Conservation (phyloP, 2,329 filamentous ascomycete species). For the Paecilomyces formosus region DNA sequence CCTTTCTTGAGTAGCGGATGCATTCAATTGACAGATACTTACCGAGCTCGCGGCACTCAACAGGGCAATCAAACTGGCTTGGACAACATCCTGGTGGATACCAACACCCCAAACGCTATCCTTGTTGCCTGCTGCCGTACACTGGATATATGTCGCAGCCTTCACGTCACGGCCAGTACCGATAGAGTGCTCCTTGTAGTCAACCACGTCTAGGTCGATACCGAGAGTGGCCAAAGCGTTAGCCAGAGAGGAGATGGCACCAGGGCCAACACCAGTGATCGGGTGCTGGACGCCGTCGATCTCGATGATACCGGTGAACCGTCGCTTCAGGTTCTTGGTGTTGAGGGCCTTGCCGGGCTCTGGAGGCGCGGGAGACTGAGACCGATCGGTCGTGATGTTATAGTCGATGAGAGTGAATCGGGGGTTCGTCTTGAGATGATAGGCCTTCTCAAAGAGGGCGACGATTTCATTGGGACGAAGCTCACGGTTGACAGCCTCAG, state of each 20-base stretch:
- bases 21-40: conserved; percentile 34
- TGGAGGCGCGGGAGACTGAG: conserved; percentile 62
- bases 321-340: conserved; percentile 68
- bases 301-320: conserved; percentile 77
- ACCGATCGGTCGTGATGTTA: conserved; percentile 78
- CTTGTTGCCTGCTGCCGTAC: conserved; percentile 58
- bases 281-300: conserved; percentile 74
- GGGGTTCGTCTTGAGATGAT: conserved; percentile 75
- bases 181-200: conserved; percentile 96
- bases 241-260: conserved; percentile 81
- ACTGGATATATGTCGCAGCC: conserved; percentile 94
- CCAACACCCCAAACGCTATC: conserved; percentile 78
- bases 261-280: conserved; percentile 75
- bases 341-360: conserved; percentile 64
- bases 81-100: conserved; percentile 86
- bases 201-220: conserved; percentile 80
- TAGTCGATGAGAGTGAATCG: conserved; percentile 87
- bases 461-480: conserved; percentile 78
- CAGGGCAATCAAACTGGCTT: conserved; percentile 79
- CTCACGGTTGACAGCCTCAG: conserved; percentile 76
- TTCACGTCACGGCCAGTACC: conserved; percentile 74
- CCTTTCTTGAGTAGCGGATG: background rate
- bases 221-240: conserved; percentile 71
- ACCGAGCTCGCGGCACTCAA: conserved; percentile 80
- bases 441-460: conserved; percentile 78